Percentiles rank a stretch among this genome's conserved stretches.
phyloP scores from a whole-genome alignment of 129 eudicot genomes.

The Artemisia argyi region DNA sequence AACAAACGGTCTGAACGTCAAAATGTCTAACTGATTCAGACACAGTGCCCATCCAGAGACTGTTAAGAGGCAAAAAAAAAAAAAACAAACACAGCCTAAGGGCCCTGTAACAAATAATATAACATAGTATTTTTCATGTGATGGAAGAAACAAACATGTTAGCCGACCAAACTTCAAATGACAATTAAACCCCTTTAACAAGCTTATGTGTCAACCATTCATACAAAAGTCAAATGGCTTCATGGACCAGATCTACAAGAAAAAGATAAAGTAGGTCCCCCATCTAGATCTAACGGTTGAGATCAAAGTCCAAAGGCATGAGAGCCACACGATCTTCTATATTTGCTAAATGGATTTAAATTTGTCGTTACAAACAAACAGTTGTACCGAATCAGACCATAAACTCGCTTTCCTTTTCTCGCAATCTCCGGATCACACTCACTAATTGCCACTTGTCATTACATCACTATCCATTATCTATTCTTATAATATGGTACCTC shows the following conservation, averaged over 20 bases:
- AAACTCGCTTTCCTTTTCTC: slow-evolving; percentile 36
- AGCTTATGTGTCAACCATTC: slow-evolving; percentile 5
- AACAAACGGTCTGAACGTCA: too few species aligned
- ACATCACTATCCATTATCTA: slow-evolving; percentile 10
- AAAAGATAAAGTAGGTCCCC: slow-evolving; percentile 2
- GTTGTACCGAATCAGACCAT: slow-evolving; percentile 44
- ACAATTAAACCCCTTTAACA: neutral
- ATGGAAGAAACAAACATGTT: slow-evolving; percentile 1
- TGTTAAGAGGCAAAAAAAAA: too few species aligned
- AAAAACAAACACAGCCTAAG: too few species aligned
- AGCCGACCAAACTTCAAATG: slow-evolving; percentile 20
- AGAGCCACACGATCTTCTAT: slow-evolving; percentile 18
- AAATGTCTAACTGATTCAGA: too few species aligned
- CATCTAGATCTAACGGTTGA: slow-evolving; percentile 15
- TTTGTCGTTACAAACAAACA: slow-evolving; percentile 35
- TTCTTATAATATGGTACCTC: neutral
- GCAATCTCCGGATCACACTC: slow-evolving; percentile 56
- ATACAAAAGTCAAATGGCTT: neutral
- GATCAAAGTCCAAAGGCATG: neutral
- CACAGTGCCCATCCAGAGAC: too few species aligned
- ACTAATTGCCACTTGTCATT: slow-evolving; percentile 51
- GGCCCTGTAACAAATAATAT: too few species aligned
- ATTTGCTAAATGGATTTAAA: slow-evolving; percentile 25
- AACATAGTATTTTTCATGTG: neutral
- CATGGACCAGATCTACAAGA: slow-evolving; percentile 17